A percentile compares a stretch with the other conserved stretches of the same genome.
phyloP scores from a whole-genome alignment of 1,284 basidiomycete species.

The Meripilus lineatus region DNA sequence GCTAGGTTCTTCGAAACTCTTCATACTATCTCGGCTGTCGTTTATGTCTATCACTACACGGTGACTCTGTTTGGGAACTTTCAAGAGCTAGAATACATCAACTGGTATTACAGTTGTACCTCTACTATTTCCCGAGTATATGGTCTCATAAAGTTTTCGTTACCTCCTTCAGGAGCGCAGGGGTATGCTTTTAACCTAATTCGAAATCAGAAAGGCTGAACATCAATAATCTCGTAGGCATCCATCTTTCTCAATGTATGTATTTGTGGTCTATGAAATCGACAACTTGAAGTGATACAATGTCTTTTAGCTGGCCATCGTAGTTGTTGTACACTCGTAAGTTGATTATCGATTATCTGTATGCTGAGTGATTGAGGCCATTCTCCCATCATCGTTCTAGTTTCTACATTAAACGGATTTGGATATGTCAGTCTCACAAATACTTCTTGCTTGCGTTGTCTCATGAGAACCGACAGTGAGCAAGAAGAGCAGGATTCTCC shows the following conservation, averaged over 20 bases:
- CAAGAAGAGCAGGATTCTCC: no score
- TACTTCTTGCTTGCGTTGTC: no score
- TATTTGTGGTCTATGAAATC: no score
- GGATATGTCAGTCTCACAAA: background rate
- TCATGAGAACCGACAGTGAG: no score
- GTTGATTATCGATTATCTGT: background rate
- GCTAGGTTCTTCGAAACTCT: constrained; percentile 2
- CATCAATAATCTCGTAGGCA: background rate
- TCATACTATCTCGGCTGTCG: constrained; percentile 1
- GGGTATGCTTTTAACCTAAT: background rate
- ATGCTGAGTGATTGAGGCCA: background rate
- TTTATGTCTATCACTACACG: constrained; percentile 4
- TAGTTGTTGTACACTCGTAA: background rate
- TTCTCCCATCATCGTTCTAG: constrained; percentile 1
- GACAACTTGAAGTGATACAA: no score
- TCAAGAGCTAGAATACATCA: background rate
- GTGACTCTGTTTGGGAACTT: background rate
- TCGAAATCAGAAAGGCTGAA: background rate
- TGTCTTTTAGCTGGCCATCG: constrained; percentile 5
- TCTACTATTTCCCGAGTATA: no score
- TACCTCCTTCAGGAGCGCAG: constrained; percentile 5
- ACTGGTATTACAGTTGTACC: constrained; percentile 5
- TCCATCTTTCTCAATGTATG: background rate
- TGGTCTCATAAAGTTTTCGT: background rate
- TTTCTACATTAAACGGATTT: constrained; percentile 4